Evolutionary conservation across 495 filamentous ascomycete genomes (phyloP), one percentile per base, ranked within the genome.

Genomic region (Penicillium fimorum): DNA sequence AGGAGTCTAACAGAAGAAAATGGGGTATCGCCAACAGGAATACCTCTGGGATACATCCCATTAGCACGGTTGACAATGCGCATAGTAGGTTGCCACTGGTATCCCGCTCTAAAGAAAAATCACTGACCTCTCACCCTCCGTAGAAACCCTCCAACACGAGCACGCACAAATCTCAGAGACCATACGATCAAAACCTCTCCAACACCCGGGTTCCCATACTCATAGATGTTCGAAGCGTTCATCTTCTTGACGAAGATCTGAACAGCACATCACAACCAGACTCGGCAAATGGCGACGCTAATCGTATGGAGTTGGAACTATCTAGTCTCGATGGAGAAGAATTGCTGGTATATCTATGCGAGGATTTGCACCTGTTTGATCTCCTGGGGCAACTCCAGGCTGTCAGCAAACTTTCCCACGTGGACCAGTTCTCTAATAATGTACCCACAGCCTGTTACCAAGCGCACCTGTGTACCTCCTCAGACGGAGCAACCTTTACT

Each of bases 11-110:
- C 55, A 25, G 22, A 63, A 7, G 17, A 56, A 29, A 49, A 60
- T 47, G 67, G 65, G 2, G 7, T 67, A 13, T 66, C 65, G 3
- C n/a, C 38, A 4, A 56, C 57, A 24, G 50, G 61, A 38, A 53
- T 66, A 4, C 72, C 71, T 43, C 17, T 55, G 42, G 71, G 71
- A 0, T 73, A 76, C 45, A 72, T 79, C 43, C 70, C 74, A 42
- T 50, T 79, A 9, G 68, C 66, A 53, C 67, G 72, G 5, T 57
- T 76, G 47, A 25, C 50, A 47, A 45, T 77, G 46, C 60, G 57
- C 43, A 47, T 77, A 59, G 74, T 77, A 62, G 61, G 67, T 62
- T 47, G 44, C 15, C 17, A 55, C 32, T 56, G 33, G 17, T 37
- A 24, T 40, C n/a, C 11, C 35, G 15, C n/a, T 27, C 22, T 3